Evolutionary conservation across 177 flowering plant species (phyloP).

Genomic region (Vitis hybrid): DNA sequence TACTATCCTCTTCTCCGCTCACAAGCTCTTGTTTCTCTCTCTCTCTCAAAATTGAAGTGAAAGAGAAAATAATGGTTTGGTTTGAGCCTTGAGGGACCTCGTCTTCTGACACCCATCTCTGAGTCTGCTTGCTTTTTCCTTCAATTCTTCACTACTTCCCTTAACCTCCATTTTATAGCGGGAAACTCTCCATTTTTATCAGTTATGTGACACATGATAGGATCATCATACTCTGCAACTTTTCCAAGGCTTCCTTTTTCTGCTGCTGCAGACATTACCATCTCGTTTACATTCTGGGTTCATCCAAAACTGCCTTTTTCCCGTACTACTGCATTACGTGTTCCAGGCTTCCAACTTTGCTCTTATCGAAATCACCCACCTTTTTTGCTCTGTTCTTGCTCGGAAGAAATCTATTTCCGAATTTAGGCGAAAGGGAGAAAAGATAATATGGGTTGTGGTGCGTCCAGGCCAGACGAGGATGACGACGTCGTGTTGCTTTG

Average conservation of each 20-base stretch:
- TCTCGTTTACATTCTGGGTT: no score
- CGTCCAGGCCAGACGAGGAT: constrained; percentile 50
- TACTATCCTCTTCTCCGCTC: no score
- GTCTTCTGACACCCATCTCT: constrained; percentile 3
- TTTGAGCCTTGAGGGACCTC: not conserved
- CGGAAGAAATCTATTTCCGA: not conserved
- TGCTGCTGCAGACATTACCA: not conserved
- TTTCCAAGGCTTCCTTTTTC: constrained; percentile 16
- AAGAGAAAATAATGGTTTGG: not conserved
- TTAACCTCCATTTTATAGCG: not conserved
- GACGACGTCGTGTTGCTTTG: constrained; percentile 56
- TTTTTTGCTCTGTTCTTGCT: not conserved
- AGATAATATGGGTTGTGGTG: constrained; percentile 44
- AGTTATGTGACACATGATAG: not conserved
- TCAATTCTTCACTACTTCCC: not conserved
- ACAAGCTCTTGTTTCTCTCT: no score
- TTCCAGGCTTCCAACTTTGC: not conserved
- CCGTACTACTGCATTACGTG: no score
- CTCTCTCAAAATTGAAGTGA: not conserved
- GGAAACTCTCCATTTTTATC: not conserved
- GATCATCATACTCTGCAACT: constrained; percentile 7
- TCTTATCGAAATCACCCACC: not conserved
- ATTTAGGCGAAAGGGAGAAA: constrained; percentile 1
- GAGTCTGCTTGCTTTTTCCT: constrained; percentile 2
- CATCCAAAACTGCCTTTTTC: no score